Conservation (phyloP, 371 early-diverging fungal species). For the Mortierella sp. region DNA sequence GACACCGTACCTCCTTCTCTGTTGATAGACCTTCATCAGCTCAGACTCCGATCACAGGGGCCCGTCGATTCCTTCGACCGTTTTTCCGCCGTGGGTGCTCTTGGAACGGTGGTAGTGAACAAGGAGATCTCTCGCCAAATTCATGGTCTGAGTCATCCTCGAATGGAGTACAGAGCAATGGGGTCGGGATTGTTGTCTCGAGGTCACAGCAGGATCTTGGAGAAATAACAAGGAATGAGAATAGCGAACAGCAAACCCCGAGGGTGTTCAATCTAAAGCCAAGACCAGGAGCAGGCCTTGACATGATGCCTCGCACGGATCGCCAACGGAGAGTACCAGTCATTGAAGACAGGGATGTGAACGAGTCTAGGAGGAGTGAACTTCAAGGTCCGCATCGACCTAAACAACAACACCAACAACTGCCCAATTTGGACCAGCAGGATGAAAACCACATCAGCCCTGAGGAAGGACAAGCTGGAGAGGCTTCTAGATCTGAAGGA, state of each 20-base stretch:
- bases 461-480: no score
- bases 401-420: background rate
- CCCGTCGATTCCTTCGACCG: background rate
- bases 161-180: no score
- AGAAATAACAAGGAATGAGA: no score
- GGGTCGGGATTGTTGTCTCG: no score
- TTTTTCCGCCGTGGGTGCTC: constrained; percentile 1
- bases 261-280: background rate
- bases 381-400: background rate
- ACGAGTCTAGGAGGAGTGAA: background rate
- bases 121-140: no score
- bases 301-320: constrained; percentile 16
- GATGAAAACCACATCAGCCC: no score
- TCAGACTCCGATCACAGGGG: background rate
- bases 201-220: no score
- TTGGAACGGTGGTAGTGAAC: constrained; percentile 4
- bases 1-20: constrained; percentile 2
- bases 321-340: constrained; percentile 5
- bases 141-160: no score
- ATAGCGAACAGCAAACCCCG: no score
- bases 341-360: background rate
- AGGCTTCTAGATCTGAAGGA: no score
- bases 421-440: no score
- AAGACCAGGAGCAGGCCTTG: constrained; percentile 8
- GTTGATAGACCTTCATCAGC: constrained; percentile 1